Evolutionary conservation across 768 basidiomycete species (phyloP).

Genomic region (Saitozyma sp.): DNA sequence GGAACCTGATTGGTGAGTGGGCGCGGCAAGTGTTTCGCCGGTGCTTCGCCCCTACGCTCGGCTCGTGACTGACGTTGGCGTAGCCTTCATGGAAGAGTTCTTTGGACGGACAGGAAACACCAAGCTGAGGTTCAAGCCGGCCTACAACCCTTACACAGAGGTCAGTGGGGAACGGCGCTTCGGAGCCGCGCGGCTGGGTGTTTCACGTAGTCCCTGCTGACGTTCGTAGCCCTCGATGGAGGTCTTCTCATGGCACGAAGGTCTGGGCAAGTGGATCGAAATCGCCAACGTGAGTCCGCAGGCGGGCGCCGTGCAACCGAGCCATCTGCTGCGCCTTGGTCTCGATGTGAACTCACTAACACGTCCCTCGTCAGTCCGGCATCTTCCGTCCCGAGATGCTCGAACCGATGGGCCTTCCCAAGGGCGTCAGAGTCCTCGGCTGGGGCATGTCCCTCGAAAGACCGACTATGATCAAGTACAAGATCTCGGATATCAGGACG

Average conservation of each 20-base stretch:
- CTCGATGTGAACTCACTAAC: neutral
- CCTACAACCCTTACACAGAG: constrained; percentile 98
- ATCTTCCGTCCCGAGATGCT: constrained; percentile 99
- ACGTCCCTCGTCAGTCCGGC: constrained; percentile 61
- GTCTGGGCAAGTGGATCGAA: constrained; percentile 28
- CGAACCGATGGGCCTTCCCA: constrained; percentile 97
- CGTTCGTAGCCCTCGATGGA: constrained; percentile 61
- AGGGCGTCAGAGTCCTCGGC: constrained; percentile 92
- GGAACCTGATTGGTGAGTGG: constrained; percentile 82
- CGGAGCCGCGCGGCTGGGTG: neutral
- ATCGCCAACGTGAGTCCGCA: constrained; percentile 22
- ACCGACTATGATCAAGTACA: constrained; percentile 99
- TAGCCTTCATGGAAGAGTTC: constrained; percentile 98
- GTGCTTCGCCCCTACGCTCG: neutral
- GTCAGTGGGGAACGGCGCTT: constrained; percentile 53
- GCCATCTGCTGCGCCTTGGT: neutral
- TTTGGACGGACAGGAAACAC: constrained; percentile 97
- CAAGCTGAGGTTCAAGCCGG: constrained; percentile 94
- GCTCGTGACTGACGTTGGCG: constrained; percentile 1
- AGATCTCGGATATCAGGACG: constrained; percentile 94
- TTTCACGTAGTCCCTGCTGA: constrained; percentile 3
- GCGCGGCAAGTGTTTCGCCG: neutral
- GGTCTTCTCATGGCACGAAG: constrained; percentile 95
- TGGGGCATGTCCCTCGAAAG: constrained; percentile 94
- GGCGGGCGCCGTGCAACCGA: neutral